Conservation (phyloP, 1,284 basidiomycete genomes). For the Ustilago crameri region DNA sequence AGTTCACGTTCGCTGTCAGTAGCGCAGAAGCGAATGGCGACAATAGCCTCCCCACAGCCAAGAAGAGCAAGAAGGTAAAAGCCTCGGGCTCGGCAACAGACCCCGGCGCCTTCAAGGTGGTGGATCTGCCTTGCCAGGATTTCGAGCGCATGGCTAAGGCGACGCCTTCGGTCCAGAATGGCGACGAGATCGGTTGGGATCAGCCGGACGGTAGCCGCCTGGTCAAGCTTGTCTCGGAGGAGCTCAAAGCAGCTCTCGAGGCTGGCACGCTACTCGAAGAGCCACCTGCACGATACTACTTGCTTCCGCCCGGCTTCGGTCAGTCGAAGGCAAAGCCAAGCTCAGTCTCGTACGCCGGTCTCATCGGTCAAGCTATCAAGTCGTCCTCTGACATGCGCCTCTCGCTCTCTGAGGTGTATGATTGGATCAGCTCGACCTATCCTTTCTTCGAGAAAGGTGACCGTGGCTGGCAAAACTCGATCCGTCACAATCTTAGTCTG, state of each 20-base stretch:
- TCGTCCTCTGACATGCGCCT: slow-evolving; percentile 84
- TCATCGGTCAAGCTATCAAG: slow-evolving; percentile 93
- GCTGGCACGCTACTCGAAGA: slow-evolving; percentile 57
- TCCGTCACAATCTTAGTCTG: slow-evolving; percentile 88
- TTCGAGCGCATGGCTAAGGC: slow-evolving; percentile 43
- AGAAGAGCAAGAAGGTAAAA: slow-evolving; percentile 41
- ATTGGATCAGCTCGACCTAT: slow-evolving; percentile 92
- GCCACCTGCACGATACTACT: slow-evolving; percentile 62
- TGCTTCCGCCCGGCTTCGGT: slow-evolving; percentile 61
- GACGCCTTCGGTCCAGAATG: slow-evolving; percentile 34
- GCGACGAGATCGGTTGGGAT: slow-evolving; percentile 60
- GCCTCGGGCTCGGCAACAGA: slow-evolving; percentile 21
- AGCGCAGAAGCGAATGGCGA: slow-evolving; percentile 6
- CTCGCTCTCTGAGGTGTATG: slow-evolving; percentile 93
- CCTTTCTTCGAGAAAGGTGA: slow-evolving; percentile 92
- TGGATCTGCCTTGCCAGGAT: slow-evolving; percentile 40
- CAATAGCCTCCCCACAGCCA: neutral
- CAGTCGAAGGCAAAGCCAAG: slow-evolving; percentile 59
- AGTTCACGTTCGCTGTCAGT: slow-evolving; percentile 1
- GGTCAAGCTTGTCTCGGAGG: slow-evolving; percentile 66
- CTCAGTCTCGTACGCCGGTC: slow-evolving; percentile 82
- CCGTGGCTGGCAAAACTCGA: slow-evolving; percentile 93
- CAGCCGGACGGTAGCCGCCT: slow-evolving; percentile 63
- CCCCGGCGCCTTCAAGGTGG: slow-evolving; percentile 24
- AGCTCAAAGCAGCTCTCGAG: slow-evolving; percentile 63